Evolutionary conservation across 2,329 filamentous ascomycete species (phyloP).

Genomic region (Zymoseptoria passerinii): DNA sequence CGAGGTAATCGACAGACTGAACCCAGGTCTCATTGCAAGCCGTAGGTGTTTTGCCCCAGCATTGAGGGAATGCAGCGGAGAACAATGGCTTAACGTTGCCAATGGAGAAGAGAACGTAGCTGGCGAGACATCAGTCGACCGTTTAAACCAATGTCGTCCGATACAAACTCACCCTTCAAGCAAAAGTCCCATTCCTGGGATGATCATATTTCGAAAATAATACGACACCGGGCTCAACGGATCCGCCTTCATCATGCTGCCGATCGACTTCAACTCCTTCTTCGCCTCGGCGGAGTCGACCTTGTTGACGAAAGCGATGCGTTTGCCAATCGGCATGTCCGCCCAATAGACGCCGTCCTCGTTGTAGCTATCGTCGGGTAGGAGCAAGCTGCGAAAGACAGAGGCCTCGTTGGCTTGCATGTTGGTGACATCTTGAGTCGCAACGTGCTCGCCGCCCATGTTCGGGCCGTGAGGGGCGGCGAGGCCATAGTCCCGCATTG

Average conservation of each 20-base stretch:
- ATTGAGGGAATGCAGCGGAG: slow-evolving; percentile 61
- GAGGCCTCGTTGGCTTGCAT: slow-evolving; percentile 53
- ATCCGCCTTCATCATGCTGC: slow-evolving; percentile 76
- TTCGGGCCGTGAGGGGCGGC: slow-evolving; percentile 44
- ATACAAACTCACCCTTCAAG: slow-evolving; percentile 60
- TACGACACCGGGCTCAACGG: slow-evolving; percentile 74
- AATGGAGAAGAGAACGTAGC: slow-evolving; percentile 94
- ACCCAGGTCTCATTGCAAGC: slow-evolving; percentile 76
- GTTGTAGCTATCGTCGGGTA: slow-evolving; percentile 82
- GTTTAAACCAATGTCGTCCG: not conserved
- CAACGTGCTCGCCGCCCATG: slow-evolving; percentile 36
- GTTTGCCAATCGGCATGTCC: slow-evolving; percentile 64
- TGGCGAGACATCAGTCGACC: slow-evolving; percentile 22
- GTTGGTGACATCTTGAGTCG: slow-evolving; percentile 34
- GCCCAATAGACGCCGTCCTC: slow-evolving; percentile 85
- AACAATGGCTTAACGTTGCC: slow-evolving; percentile 85
- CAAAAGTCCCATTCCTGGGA: slow-evolving; percentile 84
- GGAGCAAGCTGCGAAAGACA: slow-evolving; percentile 70
- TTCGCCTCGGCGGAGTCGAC: slow-evolving; percentile 64
- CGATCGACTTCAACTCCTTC: slow-evolving; percentile 59
- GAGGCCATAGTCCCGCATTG: slow-evolving; percentile 40
- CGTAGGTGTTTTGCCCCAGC: slow-evolving; percentile 54
- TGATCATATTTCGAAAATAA: slow-evolving; percentile 84
- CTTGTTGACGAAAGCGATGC: slow-evolving; percentile 64
- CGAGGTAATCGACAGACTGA: slow-evolving; percentile 77